These are phyloP conservation scores for Candida nanaspora DNA, from an alignment of 805 yeast genomes.

Conservation along the genomic window DNA sequence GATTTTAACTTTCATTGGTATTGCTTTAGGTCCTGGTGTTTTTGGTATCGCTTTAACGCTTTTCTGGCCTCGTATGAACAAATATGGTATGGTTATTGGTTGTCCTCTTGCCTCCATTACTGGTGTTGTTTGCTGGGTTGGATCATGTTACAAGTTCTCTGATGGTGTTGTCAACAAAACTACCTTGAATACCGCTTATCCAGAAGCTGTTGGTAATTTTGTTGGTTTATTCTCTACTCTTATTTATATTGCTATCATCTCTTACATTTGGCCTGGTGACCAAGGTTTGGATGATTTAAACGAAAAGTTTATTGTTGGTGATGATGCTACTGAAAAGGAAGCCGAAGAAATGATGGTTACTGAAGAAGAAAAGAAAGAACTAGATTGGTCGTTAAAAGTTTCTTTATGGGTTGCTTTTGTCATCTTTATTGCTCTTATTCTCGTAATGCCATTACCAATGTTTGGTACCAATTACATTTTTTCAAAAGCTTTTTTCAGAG, in stretches of 20 bases:
- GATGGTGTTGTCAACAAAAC: constrained; percentile 18
- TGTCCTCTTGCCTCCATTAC: constrained; percentile 47
- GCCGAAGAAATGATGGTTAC: constrained; percentile 17
- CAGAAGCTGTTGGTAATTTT: constrained; percentile 23
- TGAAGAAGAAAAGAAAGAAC: constrained; percentile 13
- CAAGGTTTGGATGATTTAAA: constrained; percentile 18
- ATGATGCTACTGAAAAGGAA: constrained; percentile 29
- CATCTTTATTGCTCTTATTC: constrained; percentile 13
- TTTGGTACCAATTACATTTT: constrained; percentile 34
- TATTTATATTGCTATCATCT: constrained; percentile 19
- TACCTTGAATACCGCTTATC: constrained; percentile 16
- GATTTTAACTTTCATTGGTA: constrained; percentile 33
- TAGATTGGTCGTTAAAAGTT: constrained; percentile 14
- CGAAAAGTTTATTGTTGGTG: constrained; percentile 22
- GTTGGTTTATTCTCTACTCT: constrained; percentile 20
- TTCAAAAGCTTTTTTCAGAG: constrained; percentile 28
- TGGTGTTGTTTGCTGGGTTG: constrained; percentile 41
- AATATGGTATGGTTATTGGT: constrained; percentile 24
- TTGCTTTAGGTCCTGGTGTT: constrained; percentile 31
- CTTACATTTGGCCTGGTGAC: constrained; percentile 24
- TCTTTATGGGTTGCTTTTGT: constrained; percentile 12
- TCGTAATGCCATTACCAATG: constrained; percentile 30
- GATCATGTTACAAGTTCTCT: constrained; percentile 18
- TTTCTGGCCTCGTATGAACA: constrained; percentile 27
- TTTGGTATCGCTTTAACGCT: constrained; percentile 26